Percentiles rank a stretch among this genome's conserved stretches.
These are phyloP conservation scores for Apiotrichum siamense DNA, from an alignment of 1,284 basidiomycete genomes.

Conservation along the genomic window DNA sequence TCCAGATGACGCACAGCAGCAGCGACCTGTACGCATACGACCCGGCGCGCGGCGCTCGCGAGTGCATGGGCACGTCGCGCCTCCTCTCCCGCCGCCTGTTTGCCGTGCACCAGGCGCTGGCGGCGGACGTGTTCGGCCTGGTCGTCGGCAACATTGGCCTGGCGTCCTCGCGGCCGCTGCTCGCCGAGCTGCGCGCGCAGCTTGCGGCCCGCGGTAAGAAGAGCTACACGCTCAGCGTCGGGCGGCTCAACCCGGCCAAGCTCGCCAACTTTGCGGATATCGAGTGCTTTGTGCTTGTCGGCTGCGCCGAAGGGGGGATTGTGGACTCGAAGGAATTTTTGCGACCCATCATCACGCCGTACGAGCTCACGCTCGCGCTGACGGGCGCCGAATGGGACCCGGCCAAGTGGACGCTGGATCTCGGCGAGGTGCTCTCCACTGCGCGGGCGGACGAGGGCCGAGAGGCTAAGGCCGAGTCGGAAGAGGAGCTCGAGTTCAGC, in stretches of 20 bases:
- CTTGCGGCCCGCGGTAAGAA: constrained; percentile 69
- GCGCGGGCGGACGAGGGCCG: constrained; percentile 17
- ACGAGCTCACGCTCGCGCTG: constrained; percentile 80
- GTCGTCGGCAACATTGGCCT: constrained; percentile 92
- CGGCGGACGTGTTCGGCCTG: constrained; percentile 90
- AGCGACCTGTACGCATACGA: constrained; percentile 58
- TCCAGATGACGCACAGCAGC: constrained; percentile 69
- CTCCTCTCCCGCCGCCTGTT: constrained; percentile 90
- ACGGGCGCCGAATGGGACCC: constrained; percentile 62
- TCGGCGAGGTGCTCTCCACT: constrained; percentile 28
- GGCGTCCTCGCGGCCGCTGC: constrained; percentile 68
- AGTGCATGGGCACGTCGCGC: constrained; percentile 54
- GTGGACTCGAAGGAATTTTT: constrained; percentile 87
- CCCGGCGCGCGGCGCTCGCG: constrained; percentile 50
- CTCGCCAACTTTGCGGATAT: constrained; percentile 95
- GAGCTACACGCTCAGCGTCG: constrained; percentile 90
- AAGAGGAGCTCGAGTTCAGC: constrained; percentile 74
- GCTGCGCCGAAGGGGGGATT: constrained; percentile 88
- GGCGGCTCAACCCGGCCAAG: constrained; percentile 91
- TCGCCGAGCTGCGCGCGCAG: constrained; percentile 64
- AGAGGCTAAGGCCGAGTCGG: constrained; percentile 5
- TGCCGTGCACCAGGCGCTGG: constrained; percentile 78
- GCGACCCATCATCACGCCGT: constrained; percentile 88
- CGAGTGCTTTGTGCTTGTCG: constrained; percentile 91
- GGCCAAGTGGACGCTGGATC: constrained; percentile 56